Percentiles rank a stretch among this genome's conserved stretches.
Conservation (phyloP, 805 yeast genomes). For the Cyberlindnera amylophila region DNA sequence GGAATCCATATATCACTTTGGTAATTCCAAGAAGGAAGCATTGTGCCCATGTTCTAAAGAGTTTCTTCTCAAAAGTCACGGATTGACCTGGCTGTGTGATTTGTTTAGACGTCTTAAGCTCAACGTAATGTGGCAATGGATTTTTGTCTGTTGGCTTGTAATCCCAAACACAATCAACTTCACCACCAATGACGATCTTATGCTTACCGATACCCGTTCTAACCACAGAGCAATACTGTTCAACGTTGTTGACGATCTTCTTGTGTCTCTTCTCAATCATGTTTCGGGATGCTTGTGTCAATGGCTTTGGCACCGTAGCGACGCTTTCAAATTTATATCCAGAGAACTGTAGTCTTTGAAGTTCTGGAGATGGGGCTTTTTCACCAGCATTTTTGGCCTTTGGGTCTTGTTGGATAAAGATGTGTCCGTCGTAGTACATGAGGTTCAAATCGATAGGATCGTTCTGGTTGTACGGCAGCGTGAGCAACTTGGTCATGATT, state of each 20-base stretch:
- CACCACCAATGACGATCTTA: conserved; percentile 74
- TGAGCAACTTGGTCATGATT: conserved; percentile 66
- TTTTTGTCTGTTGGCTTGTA: conserved; percentile 52
- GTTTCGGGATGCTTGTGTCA: conserved; percentile 63
- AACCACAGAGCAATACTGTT: conserved; percentile 79
- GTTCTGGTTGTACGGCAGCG: conserved; percentile 56
- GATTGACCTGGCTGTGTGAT: conserved; percentile 56
- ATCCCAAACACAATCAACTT: conserved; percentile 88
- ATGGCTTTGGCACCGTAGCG: conserved; percentile 71
- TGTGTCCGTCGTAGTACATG: conserved; percentile 69
- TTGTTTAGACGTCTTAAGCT: conserved; percentile 68
- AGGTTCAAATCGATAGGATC: conserved; percentile 61
- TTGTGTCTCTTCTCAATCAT: conserved; percentile 64
- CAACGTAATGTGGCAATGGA: conserved; percentile 68
- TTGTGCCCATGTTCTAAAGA: conserved; percentile 88
- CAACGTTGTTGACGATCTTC: conserved; percentile 60
- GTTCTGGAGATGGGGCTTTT: conserved; percentile 25
- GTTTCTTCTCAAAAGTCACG: conserved; percentile 66
- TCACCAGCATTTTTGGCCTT: conserved; percentile 23
- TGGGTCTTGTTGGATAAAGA: conserved; percentile 50
- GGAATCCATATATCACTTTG: conserved; percentile 78
- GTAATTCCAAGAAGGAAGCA: conserved; percentile 84
- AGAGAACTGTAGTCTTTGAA: conserved; percentile 47
- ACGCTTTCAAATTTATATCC: conserved; percentile 86
- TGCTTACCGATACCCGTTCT: conserved; percentile 78